Percentiles rank a stretch among this genome's conserved stretches.
phyloP scores from a whole-genome alignment of 2,329 filamentous ascomycete species.

The Pseudogymnoascus sp. region DNA sequence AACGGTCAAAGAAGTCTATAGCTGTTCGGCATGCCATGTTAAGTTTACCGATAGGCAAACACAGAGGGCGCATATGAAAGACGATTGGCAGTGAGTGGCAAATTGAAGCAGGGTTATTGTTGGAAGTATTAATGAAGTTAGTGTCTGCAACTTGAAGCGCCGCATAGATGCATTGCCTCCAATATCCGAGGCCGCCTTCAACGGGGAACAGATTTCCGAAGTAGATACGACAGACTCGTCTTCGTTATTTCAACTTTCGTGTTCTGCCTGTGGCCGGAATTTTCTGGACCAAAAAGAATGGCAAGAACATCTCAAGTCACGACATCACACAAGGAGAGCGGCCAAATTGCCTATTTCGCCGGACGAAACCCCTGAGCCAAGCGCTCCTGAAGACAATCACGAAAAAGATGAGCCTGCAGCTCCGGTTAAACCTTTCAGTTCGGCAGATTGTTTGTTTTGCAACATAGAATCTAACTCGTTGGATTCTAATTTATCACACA shows the following conservation, averaged over 20 bases:
- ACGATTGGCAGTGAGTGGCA: constrained; percentile 5
- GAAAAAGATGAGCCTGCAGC: background rate
- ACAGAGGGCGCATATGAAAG: background rate
- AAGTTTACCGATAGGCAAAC: background rate
- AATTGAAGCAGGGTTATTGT: background rate
- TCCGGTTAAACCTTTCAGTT: constrained; percentile 20
- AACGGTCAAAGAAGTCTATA: background rate
- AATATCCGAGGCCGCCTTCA: background rate
- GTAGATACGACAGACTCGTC: background rate
- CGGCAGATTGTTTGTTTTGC: constrained; percentile 39
- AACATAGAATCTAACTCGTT: constrained; percentile 25
- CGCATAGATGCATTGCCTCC: background rate
- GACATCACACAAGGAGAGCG: constrained; percentile 12
- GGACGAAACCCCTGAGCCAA: background rate
- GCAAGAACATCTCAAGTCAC: constrained; percentile 16
- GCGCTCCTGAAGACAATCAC: background rate
- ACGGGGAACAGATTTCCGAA: background rate
- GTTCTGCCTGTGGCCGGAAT: background rate
- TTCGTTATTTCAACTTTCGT: background rate
- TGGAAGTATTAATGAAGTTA: background rate
- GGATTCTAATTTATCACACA: constrained; percentile 37
- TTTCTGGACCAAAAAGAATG: constrained; percentile 14
- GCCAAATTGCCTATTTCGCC: background rate
- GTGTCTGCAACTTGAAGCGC: background rate
- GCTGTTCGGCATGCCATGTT: background rate